A percentile compares a stretch with the other conserved stretches of the same genome.
Evolutionary conservation across 768 basidiomycete species (phyloP).

Genomic region (Stropharia rugosoannulata): DNA sequence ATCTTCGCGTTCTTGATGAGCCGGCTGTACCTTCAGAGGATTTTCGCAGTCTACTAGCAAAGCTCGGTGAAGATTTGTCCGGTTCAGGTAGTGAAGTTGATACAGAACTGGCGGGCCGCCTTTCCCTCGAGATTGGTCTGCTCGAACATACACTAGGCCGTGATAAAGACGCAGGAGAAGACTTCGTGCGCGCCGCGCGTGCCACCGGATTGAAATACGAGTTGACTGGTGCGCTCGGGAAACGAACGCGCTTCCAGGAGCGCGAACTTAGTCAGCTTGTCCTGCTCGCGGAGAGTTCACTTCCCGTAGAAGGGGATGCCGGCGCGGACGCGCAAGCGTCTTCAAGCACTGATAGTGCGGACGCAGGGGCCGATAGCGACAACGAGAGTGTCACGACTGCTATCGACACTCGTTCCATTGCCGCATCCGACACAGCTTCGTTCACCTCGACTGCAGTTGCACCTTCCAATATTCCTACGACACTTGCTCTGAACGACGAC

Average conservation of each 20-base stretch:
- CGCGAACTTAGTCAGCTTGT: slow-evolving; percentile 87
- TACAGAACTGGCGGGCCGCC: slow-evolving; percentile 63
- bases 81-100: slow-evolving; percentile 37
- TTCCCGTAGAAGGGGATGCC: slow-evolving; percentile 36
- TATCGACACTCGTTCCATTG: neutral
- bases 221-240: slow-evolving; percentile 90
- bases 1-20: slow-evolving; percentile 84
- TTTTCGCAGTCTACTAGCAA: slow-evolving; percentile 24
- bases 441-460: neutral
- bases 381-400: slow-evolving; percentile 8
- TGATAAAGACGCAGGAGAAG: slow-evolving; percentile 75
- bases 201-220: slow-evolving; percentile 84
- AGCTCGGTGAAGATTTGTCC: slow-evolving; percentile 40
- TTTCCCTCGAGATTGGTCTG: slow-evolving; percentile 77
- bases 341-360: slow-evolving; percentile 4
- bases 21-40: slow-evolving; percentile 58
- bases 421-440: neutral
- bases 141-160: slow-evolving; percentile 74
- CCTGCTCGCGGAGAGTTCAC: slow-evolving; percentile 81
- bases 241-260: slow-evolving; percentile 91
- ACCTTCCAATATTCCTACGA: slow-evolving; percentile 58
- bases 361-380: slow-evolving; percentile 9
- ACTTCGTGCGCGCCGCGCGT: slow-evolving; percentile 75
- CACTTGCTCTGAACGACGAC: slow-evolving; percentile 88
- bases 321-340: slow-evolving; percentile 9